Evolutionary conservation across 305 asterid species (phyloP).

Genomic region (Caryopteris hybrid): DNA sequence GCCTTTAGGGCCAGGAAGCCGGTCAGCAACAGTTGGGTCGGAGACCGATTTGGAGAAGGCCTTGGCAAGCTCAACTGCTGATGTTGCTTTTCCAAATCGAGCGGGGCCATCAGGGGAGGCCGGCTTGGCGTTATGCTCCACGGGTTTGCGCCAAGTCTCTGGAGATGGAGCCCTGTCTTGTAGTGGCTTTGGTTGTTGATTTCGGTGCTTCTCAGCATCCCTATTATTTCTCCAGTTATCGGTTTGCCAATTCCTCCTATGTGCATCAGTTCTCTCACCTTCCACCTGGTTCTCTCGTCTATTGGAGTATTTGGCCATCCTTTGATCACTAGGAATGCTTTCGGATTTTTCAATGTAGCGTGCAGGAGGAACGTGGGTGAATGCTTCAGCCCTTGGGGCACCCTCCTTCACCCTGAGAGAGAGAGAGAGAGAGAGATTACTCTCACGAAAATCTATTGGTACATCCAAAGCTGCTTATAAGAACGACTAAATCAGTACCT

Average conservation of each 20-base stretch:
- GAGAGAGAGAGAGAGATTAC: not conserved
- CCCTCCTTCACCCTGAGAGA: slow-evolving; percentile 56
- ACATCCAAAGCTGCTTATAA: not conserved
- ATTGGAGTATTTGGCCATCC: slow-evolving; percentile 39
- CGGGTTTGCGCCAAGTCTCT: slow-evolving; percentile 90
- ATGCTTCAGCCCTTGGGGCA: slow-evolving; percentile 37
- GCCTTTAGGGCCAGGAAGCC: slow-evolving; percentile 50
- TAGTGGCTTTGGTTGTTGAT: slow-evolving; percentile 35
- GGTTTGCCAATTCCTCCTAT: slow-evolving; percentile 51
- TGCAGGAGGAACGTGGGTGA: slow-evolving; percentile 30
- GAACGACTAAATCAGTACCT: slow-evolving; percentile 36
- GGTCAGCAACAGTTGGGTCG: slow-evolving; percentile 48
- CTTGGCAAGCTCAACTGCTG: slow-evolving; percentile 92
- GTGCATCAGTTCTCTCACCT: slow-evolving; percentile 51
- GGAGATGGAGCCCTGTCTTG: slow-evolving; percentile 86
- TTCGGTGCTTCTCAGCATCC: slow-evolving; percentile 47
- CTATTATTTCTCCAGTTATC: slow-evolving; percentile 57
- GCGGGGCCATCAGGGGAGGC: slow-evolving; percentile 35
- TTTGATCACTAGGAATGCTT: slow-evolving; percentile 32
- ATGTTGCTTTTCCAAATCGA: slow-evolving; percentile 72
- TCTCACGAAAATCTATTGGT: not conserved
- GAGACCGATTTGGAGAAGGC: slow-evolving; percentile 76
- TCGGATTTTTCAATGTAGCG: slow-evolving; percentile 44
- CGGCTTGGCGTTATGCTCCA: slow-evolving; percentile 38
- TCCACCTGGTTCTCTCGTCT: slow-evolving; percentile 55